phyloP scores from a whole-genome alignment of 345 rosid species.

The Arabidopsis suecica region DNA sequence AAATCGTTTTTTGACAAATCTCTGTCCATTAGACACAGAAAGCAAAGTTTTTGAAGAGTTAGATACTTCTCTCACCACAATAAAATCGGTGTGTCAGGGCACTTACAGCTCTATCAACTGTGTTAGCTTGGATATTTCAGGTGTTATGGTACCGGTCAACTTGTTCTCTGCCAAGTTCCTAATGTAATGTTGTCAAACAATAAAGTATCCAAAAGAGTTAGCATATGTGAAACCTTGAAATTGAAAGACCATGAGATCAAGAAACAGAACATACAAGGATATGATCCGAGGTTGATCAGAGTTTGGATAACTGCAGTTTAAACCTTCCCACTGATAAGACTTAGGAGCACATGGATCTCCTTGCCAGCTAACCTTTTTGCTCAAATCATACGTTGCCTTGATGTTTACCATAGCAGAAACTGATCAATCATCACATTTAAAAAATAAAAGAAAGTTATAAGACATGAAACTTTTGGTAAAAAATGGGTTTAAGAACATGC shows the following conservation, averaged over 20 bases:
- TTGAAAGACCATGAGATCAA: background rate
- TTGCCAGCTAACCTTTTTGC: slow-evolving; percentile 48
- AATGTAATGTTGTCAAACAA: slow-evolving; percentile 23
- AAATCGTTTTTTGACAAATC: slow-evolving; percentile 64
- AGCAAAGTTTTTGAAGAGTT: background rate
- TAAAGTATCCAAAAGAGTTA: slow-evolving; percentile 28
- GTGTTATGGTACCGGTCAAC: slow-evolving; percentile 44
- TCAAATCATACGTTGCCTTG: slow-evolving; percentile 49
- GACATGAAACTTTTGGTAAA: background rate
- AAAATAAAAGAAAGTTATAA: background rate
- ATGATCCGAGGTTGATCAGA: slow-evolving; percentile 43
- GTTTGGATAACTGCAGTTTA: slow-evolving; percentile 43
- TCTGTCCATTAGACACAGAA: slow-evolving; percentile 43
- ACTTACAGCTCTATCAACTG: slow-evolving; percentile 50
- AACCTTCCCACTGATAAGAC: slow-evolving; percentile 52
- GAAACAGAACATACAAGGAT: slow-evolving; percentile 52
- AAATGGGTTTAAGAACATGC: background rate
- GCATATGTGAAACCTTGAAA: background rate
- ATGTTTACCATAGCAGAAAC: slow-evolving; percentile 55
- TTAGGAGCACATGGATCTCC: slow-evolving; percentile 60
- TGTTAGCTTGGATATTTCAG: slow-evolving; percentile 44
- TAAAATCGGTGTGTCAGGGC: background rate
- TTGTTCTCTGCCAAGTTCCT: slow-evolving; percentile 51
- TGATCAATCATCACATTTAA: slow-evolving; percentile 24
- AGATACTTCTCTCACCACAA: background rate